phyloP scores from a whole-genome alignment of 371 early-diverging fungal species.

The Apophysomyces ossiformis region DNA sequence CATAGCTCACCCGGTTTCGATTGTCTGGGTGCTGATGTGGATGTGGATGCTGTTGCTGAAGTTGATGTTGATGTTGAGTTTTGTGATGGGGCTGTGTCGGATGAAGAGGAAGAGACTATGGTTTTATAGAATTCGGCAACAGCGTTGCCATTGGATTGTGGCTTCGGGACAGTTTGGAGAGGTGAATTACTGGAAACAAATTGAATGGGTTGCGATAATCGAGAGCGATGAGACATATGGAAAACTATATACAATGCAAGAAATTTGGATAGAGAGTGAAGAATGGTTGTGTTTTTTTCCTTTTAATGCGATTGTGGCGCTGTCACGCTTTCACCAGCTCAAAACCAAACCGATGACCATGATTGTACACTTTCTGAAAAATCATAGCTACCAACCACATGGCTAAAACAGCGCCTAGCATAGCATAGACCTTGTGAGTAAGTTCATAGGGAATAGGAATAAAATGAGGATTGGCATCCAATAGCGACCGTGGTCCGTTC shows the following conservation, averaged over 20 bases:
- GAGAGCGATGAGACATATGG: neutral
- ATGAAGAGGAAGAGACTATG: neutral
- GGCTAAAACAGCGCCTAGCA: conserved; percentile 30
- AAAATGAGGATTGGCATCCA: conserved; percentile 23
- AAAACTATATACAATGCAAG: too few relatives aligned
- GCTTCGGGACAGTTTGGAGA: neutral
- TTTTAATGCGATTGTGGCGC: neutral
- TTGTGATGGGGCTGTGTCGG: neutral
- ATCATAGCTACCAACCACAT: conserved; percentile 20
- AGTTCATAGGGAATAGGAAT: conserved; percentile 16
- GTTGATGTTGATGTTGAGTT: neutral
- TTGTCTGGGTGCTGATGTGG: too few relatives aligned
- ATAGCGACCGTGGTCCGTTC: conserved; percentile 18
- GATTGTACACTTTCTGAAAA: conserved; percentile 23
- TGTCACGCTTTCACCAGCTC: conserved; percentile 13
- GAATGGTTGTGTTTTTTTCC: neutral
- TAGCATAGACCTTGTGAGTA: conserved; percentile 24
- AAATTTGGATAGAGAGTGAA: too few relatives aligned
- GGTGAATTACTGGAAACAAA: neutral
- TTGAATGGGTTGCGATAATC: conserved; percentile 2
- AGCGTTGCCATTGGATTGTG: conserved; percentile 7
- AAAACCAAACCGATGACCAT: conserved; percentile 39
- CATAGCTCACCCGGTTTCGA: neutral
- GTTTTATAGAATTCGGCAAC: conserved; percentile 14
- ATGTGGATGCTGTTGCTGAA: too few relatives aligned